Evolutionary conservation across 2,329 filamentous ascomycete genomes (phyloP), one percentile per base, ranked within the genome.

Genomic region (Fusarium odoratissimum): DNA sequence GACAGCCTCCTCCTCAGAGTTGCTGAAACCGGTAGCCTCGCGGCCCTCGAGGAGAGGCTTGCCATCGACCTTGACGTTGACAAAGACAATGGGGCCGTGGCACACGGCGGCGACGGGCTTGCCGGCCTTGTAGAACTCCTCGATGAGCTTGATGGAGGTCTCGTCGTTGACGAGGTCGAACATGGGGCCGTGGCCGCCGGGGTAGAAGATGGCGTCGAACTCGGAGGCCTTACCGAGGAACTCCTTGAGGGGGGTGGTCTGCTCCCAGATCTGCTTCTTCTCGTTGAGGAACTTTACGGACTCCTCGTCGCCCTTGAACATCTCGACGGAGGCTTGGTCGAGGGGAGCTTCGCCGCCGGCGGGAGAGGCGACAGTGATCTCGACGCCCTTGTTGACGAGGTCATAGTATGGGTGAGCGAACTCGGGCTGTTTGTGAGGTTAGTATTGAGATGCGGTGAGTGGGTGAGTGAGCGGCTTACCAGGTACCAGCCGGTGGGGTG

Each of bases 401-500:
- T 88, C 84, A 55, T 90, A 83, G 81, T 90, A 89, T 21, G 91
- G 90, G 81, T 92, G 91, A 52, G 91, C 88, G 61, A 92, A 84
- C 78, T 92, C 91, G 64, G 88, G 85, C 87, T 88, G 64, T 4
- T 21, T 7, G 2, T 14, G 8, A 5, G 13, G 42, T 59, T n/a
- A 58, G 46, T 35, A 28, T 40, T 54, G 28, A 19, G 25, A 14
- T 48, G 2, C 21, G 19, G 14, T 30, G n/a, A 28, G n/a, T 35
- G n/a, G 25, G n/a, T 35, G 8, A 44, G 28, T 12, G 30, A 13
- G 19, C 9, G 45, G 69, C 83, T 54, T 83, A 91, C 90, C 76
- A 94, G 83, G 78, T 89, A 94, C 92, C 92, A 94, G 72, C 92
- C 92, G 0, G 91, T 93, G 14, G 87, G 86, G 76, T 84, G 83